These are phyloP conservation scores for Thelephora ganbajun DNA, from an alignment of 768 basidiomycete genomes.

Conservation along the genomic window DNA sequence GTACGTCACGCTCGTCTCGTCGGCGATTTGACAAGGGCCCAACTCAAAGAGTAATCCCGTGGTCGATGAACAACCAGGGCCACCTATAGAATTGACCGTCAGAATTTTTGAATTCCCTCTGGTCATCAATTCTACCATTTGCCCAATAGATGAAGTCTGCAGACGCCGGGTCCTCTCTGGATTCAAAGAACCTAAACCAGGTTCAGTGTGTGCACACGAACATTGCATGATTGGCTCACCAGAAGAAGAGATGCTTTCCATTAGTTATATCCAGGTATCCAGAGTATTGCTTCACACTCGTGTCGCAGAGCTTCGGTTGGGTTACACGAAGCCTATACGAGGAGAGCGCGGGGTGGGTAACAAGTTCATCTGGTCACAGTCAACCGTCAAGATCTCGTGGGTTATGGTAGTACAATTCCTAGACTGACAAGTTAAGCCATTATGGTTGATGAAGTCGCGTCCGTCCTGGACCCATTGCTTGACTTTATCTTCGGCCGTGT, in stretches of 20 bases:
- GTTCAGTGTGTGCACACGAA: background rate
- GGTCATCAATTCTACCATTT: constrained; percentile 4
- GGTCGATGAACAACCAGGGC: constrained; percentile 11
- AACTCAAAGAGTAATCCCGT: constrained; percentile 14
- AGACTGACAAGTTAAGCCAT: constrained; percentile 56
- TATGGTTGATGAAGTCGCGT: constrained; percentile 52
- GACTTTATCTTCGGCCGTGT: constrained; percentile 21
- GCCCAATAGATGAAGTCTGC: constrained; percentile 17
- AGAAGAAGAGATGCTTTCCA: constrained; percentile 39
- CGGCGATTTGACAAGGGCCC: constrained; percentile 14
- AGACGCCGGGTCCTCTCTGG: constrained; percentile 12
- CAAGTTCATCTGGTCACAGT: constrained; percentile 41
- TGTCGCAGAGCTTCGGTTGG: constrained; percentile 64
- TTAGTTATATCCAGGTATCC: constrained; percentile 36
- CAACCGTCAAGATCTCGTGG: too few species aligned
- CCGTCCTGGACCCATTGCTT: constrained; percentile 53
- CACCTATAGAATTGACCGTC: constrained; percentile 4
- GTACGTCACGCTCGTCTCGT: constrained; percentile 8
- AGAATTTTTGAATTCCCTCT: too few species aligned
- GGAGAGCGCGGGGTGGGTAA: constrained; percentile 38
- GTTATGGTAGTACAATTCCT: too few species aligned
- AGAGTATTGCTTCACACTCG: constrained; percentile 39
- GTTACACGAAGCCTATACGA: constrained; percentile 46
- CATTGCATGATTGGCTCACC: constrained; percentile 16
- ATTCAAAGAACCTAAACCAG: constrained; percentile 17